Evolutionary conservation across 2,329 filamentous ascomycete species (phyloP).

Genomic region (Trichoderma atrobrunneum): DNA sequence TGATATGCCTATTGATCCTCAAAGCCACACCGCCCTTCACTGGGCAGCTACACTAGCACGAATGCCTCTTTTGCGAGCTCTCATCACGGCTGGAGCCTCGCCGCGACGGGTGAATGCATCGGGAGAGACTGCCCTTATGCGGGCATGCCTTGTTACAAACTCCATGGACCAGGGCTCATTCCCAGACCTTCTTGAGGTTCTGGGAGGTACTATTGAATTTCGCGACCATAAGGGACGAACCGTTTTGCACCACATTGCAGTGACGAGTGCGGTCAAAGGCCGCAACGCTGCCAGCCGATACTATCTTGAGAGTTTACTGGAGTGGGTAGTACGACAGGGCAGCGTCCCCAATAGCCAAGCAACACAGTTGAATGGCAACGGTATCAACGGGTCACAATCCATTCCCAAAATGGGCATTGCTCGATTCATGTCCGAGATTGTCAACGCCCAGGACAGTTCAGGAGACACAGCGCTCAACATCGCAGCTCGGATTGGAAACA

Average conservation of each 20-base stretch:
- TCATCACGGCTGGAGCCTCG: conserved; percentile 81
- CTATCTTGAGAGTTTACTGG: conserved; percentile 89
- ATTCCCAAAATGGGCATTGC: conserved; percentile 77
- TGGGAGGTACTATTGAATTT: conserved; percentile 87
- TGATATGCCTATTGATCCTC: conserved; percentile 87
- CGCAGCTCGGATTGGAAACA: conserved; percentile 86
- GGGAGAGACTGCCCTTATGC: conserved; percentile 90
- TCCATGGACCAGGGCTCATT: conserved; percentile 90
- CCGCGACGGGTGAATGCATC: conserved; percentile 84
- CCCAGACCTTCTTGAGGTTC: conserved; percentile 81
- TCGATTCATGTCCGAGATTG: conserved; percentile 94
- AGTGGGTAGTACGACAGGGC: conserved; percentile 89
- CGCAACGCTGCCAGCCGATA: conserved; percentile 89
- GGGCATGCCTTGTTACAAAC: conserved; percentile 89
- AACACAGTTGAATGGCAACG: conserved; percentile 32
- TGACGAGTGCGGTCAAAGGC: conserved; percentile 93
- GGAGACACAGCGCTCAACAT: conserved; percentile 95
- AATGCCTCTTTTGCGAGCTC: conserved; percentile 73
- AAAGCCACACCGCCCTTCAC: conserved; percentile 85
- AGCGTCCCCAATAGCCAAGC: conserved; percentile 57
- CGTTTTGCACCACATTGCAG: conserved; percentile 91
- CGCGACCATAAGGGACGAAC: conserved; percentile 86
- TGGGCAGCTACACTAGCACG: conserved; percentile 94
- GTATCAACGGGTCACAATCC: conserved; percentile 40
- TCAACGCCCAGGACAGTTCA: conserved; percentile 89